Conservation (phyloP, 1,284 basidiomycete genomes). For the Rhodotorula sp. region DNA sequence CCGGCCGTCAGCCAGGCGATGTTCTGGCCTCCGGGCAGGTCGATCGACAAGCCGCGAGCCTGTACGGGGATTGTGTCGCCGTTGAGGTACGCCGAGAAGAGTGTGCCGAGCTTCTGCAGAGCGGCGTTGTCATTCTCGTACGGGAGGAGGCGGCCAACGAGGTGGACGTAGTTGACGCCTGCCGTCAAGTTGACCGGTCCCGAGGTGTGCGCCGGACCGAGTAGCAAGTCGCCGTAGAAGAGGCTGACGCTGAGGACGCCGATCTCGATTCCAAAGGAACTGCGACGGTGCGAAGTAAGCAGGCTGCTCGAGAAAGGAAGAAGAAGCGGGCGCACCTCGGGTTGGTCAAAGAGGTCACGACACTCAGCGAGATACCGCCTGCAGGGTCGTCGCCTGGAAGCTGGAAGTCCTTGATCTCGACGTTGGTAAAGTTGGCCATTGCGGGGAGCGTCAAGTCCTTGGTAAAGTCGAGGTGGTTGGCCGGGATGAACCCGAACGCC, state of each 20-base stretch:
- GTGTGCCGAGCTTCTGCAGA: constrained; percentile 59
- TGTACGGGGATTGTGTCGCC: constrained; percentile 61
- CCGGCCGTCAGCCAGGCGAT: constrained; percentile 70
- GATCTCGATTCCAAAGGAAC: constrained; percentile 67
- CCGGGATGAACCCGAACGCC: constrained; percentile 64
- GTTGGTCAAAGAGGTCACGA: constrained; percentile 63
- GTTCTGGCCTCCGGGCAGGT: constrained; percentile 59
- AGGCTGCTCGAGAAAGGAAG: background rate
- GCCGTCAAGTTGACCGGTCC: constrained; percentile 51
- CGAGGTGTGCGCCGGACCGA: constrained; percentile 50
- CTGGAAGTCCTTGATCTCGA: constrained; percentile 63
- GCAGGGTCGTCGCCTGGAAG: constrained; percentile 68
- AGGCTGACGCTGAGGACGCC: constrained; percentile 68
- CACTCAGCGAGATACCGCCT: constrained; percentile 67
- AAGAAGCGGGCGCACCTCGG: constrained; percentile 42
- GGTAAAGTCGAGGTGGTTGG: constrained; percentile 62
- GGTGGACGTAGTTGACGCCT: constrained; percentile 62
- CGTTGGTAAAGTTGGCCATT: constrained; percentile 66
- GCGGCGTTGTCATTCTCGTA: constrained; percentile 57
- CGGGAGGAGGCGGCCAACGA: constrained; percentile 61
- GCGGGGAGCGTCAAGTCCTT: constrained; percentile 58
- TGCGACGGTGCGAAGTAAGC: constrained; percentile 40
- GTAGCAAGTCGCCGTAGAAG: constrained; percentile 60
- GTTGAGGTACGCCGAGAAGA: constrained; percentile 75
- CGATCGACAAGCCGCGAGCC: constrained; percentile 59